Base-by-base conservation (phyloP, 345 rosid genomes). In the Populus pruinosa region DNA sequence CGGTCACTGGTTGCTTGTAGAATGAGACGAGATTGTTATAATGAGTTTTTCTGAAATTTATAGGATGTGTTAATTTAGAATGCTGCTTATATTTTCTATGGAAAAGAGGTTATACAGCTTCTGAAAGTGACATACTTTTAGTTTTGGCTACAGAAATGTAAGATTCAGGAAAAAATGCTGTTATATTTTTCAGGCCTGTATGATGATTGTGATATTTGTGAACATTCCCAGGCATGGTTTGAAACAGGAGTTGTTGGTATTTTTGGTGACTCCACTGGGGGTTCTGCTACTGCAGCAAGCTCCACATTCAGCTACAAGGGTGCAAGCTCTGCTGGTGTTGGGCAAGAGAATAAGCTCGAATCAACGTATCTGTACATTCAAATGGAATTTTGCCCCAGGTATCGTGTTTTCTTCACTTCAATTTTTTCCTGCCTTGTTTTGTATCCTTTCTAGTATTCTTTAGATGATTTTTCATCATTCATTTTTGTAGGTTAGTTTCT, bases 321-420 rank as follows among this genome's bases (percentile, higher is more conserved):
- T 75, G 86, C 89, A 65, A 87, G 82, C 80, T 86, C 88, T 39
- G 83, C 85, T 64, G 97, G 87, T 85, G 72, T 79, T 80, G 94
- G 86, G 83, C 91, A 85, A 74, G 96, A 95, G 43, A 84, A 80
- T 84, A 88, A 88, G 76, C 82, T 91, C 77, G 99, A 90, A 68
- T 90, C 96, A 23, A 91, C 94, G 13, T 93, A 90, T 88, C 84
- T 95, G 25, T 95, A 93, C 79, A 95, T 95, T 85, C 99, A 95
- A 82, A 95, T 95, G 99, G 99, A 95, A 78, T 93, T 83, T 53
- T 95, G 99, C 75, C 99, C 99, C 11, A 88, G 99, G 99, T 95
- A 89, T 83, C 71, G 67, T 13, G 8, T 20, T 39, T 17, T 27
- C 27, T 69, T 61, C 39, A 18, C 50, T 36, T 63, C 21, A 31